phyloP scores from a whole-genome alignment of 208 protist genomes.

The Acanthamoeba triangularis region DNA sequence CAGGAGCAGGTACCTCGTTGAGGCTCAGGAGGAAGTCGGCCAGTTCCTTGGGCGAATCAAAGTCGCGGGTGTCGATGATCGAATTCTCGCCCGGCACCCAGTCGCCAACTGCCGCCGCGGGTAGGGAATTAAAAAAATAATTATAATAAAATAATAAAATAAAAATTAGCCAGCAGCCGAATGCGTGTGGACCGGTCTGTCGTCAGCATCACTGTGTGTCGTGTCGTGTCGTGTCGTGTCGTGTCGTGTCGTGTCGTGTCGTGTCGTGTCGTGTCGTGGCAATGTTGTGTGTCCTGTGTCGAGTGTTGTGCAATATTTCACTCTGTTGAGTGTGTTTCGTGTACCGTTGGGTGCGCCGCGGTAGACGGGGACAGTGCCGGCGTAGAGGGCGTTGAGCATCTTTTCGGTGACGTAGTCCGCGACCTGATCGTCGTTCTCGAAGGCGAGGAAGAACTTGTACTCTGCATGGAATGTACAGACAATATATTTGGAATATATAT shows the following conservation, averaged over 20 bases:
- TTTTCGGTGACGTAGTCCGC: conserved; percentile 83
- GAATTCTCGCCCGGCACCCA: conserved; percentile 80
- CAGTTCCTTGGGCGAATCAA: conserved; percentile 79
- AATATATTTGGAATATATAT: not conserved
- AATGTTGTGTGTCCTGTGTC: not conserved
- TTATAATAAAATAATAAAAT: not conserved
- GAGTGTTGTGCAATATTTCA: not conserved
- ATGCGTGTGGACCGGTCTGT: not conserved
- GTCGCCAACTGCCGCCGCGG: conserved; percentile 70
- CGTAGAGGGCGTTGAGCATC: conserved; percentile 59
- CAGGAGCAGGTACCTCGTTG: not conserved
- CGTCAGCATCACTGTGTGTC: too few relatives aligned
- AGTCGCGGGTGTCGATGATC: conserved; percentile 85
- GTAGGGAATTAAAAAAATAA: not conserved
- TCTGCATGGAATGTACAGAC: not conserved
- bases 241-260: not conserved
- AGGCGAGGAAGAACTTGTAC: conserved; percentile 84
- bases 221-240: not conserved
- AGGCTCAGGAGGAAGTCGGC: conserved; percentile 81
- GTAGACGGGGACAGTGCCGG: conserved; percentile 81
- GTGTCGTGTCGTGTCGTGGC: not conserved
- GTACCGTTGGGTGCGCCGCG: conserved; percentile 84
- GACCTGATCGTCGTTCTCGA: conserved; percentile 78
- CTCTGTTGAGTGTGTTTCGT: not conserved
- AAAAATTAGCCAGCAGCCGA: not conserved